Evolutionary conservation across 2,329 filamentous ascomycete genomes (phyloP).

Genomic region (Pseudogymnoascus sp.): DNA sequence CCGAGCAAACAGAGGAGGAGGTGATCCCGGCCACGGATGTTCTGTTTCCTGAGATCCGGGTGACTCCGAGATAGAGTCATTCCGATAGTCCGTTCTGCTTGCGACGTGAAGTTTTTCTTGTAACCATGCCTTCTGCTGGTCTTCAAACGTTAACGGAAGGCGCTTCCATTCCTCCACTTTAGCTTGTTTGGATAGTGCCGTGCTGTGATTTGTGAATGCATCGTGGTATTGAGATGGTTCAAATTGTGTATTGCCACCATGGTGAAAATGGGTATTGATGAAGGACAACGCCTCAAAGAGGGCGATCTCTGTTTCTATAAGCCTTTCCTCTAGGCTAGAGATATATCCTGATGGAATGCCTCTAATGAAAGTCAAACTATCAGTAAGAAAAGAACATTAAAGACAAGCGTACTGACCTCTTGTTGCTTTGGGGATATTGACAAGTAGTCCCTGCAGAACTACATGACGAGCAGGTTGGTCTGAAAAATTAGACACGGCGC

Average conservation of each 20-base stretch:
- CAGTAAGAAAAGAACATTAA: not conserved
- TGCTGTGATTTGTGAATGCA: not conserved
- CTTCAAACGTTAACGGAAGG: not conserved
- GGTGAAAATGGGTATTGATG: not conserved
- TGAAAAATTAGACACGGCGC: not conserved
- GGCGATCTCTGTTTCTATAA: constrained; percentile 1
- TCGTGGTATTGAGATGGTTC: not conserved
- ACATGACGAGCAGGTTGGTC: constrained; percentile 2
- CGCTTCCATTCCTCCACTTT: not conserved
- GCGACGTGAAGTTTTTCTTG: not conserved
- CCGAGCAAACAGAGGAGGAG: not conserved
- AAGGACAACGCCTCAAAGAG: not conserved
- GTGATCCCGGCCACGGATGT: not conserved
- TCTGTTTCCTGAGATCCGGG: not conserved
- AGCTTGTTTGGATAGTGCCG: not conserved
- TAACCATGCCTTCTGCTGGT: not conserved
- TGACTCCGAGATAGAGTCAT: not conserved
- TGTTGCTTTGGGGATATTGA: constrained; percentile 9
- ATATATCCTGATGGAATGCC: not conserved
- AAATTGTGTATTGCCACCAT: not conserved
- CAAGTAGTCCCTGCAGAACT: not conserved
- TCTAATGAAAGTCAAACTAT: not conserved
- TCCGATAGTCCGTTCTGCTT: not conserved
- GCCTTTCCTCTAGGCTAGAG: not conserved
- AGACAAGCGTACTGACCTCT: not conserved